Conservation (phyloP, 2,329 filamentous ascomycete genomes). For the Calonectria naviculata region DNA sequence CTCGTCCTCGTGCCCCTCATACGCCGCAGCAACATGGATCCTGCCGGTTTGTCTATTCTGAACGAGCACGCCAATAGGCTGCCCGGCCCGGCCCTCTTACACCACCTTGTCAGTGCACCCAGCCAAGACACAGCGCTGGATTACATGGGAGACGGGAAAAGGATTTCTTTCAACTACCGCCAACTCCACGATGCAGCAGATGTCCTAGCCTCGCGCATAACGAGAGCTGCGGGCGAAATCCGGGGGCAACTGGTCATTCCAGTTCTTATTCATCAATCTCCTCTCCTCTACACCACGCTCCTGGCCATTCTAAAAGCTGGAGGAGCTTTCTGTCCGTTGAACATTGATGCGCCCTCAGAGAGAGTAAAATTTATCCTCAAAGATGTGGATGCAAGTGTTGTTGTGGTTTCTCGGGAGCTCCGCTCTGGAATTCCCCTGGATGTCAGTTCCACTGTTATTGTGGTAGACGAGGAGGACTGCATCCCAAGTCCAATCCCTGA, state of each 20-base stretch:
- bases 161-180: constrained; percentile 66
- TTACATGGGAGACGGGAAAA: constrained; percentile 38
- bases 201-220: constrained; percentile 64
- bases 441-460: constrained; percentile 47
- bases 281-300: constrained; percentile 80
- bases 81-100: constrained; percentile 58
- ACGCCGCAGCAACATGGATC: constrained; percentile 38
- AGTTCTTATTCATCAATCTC: constrained; percentile 80
- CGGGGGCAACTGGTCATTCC: constrained; percentile 70
- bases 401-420: constrained; percentile 71
- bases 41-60: constrained; percentile 53
- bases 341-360: constrained; percentile 80
- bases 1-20: not conserved
- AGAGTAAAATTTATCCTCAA: constrained; percentile 82
- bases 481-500: not conserved
- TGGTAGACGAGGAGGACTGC: constrained; percentile 45
- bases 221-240: constrained; percentile 14
- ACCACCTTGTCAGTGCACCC: constrained; percentile 68
- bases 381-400: constrained; percentile 77
- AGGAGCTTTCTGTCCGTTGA: constrained; percentile 86
- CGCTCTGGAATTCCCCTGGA: constrained; percentile 51
- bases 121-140: constrained; percentile 45
- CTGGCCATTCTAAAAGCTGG: constrained; percentile 84
- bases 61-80: constrained; percentile 56
- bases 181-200: constrained; percentile 70